Percentiles rank a stretch among this genome's conserved stretches.
These are phyloP conservation scores for Diaporthe destruens DNA, from an alignment of 2,329 filamentous ascomycete species.

Conservation along the genomic window DNA sequence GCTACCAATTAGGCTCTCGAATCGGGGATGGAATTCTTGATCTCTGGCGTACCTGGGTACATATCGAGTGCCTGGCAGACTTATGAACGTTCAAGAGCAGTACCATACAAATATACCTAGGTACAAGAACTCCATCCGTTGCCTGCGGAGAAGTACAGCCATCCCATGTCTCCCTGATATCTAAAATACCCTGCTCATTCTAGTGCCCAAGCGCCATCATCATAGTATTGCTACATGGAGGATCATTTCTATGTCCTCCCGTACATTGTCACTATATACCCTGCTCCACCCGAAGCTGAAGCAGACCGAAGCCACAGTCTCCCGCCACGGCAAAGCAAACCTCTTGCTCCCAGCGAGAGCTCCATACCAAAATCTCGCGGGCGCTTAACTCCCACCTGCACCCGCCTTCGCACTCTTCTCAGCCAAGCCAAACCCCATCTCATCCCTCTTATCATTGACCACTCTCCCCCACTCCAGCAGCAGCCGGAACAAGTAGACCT, in stretches of 20 bases:
- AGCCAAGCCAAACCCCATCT: constrained; percentile 53
- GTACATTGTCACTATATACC: neutral
- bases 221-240: neutral
- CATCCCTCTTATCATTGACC: constrained; percentile 71
- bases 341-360: neutral
- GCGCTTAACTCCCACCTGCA: neutral
- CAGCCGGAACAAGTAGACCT: constrained; percentile 83
- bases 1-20: no score
- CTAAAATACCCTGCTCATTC: neutral
- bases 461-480: constrained; percentile 82
- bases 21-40: no score
- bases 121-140: neutral
- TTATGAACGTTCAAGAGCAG: neutral
- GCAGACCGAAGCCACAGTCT: neutral
- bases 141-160: neutral
- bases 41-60: no score
- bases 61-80: neutral
- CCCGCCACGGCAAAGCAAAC: no score
- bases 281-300: neutral
- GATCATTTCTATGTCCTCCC: neutral
- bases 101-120: neutral
- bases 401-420: neutral
- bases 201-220: neutral
- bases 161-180: neutral
- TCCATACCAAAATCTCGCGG: neutral